Conservation (phyloP, 257 asterid genomes). For the Solanum chilense region DNA sequence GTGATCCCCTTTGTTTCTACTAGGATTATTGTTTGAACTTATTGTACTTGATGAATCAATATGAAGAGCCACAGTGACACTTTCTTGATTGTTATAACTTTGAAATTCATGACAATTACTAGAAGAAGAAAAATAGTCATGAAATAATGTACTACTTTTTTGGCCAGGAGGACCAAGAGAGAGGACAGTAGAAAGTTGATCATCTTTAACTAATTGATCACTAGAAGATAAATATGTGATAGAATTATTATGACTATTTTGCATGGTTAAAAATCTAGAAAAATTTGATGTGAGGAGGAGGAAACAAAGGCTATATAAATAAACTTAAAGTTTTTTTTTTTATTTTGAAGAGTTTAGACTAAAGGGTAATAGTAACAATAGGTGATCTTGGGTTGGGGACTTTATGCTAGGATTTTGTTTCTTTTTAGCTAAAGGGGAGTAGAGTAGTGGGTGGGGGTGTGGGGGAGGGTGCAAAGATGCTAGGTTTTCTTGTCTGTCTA, state of each 20-base stretch:
- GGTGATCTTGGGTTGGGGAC: not conserved
- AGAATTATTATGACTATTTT: conserved; percentile 14
- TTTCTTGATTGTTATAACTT: conserved; percentile 4
- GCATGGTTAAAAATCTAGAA: conserved; percentile 23
- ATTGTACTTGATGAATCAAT: conserved; percentile 25
- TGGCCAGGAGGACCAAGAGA: conserved; percentile 76
- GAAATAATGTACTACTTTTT: conserved; percentile 12
- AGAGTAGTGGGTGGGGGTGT: not conserved
- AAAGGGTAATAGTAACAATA: not conserved
- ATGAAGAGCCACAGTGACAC: conserved; percentile 62
- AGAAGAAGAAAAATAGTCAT: conserved; percentile 6
- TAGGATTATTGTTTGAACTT: conserved; percentile 16
- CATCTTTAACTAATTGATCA: conserved; percentile 23
- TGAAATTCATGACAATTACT: not conserved
- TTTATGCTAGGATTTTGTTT: not conserved
- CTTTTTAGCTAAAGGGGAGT: not conserved
- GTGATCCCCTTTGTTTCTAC: not conserved
- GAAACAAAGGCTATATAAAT: not conserved
- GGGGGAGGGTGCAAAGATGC: not conserved
- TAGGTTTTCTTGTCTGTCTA: not conserved
- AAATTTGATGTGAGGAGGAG: not conserved
- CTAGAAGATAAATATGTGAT: conserved; percentile 29
- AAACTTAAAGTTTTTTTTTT: not conserved
- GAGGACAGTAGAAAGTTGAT: conserved; percentile 40
- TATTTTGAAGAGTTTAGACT: not conserved